phyloP scores from a whole-genome alignment of 2,329 filamentous ascomycete species.

The Exophiala aquamarina region DNA sequence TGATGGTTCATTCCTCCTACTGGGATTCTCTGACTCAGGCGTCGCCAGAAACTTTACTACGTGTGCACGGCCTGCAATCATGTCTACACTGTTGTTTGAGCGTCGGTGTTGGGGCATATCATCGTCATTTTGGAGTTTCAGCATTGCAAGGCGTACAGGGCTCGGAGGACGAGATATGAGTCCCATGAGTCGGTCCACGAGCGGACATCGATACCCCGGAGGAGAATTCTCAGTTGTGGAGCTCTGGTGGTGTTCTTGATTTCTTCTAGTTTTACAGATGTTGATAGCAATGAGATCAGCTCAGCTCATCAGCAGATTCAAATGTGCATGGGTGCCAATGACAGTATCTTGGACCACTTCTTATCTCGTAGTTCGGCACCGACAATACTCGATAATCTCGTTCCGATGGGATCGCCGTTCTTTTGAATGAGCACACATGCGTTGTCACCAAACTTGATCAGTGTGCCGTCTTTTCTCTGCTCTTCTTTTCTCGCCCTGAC shows the following conservation, averaged over 20 bases:
- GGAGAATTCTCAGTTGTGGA: neutral
- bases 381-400: constrained; percentile 85
- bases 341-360: constrained; percentile 98
- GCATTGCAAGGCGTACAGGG: constrained; percentile 12
- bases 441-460: constrained; percentile 95
- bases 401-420: constrained; percentile 90
- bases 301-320: constrained; percentile 7
- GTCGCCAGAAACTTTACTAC: constrained; percentile 76
- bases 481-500: constrained; percentile 88
- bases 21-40: constrained; percentile 12
- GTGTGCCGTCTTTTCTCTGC: constrained; percentile 82
- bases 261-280: neutral
- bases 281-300: neutral
- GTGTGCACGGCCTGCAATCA: constrained; percentile 93
- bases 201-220: neutral
- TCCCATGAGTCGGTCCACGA: neutral
- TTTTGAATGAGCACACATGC: constrained; percentile 98
- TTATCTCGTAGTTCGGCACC: constrained; percentile 84
- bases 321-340: constrained; percentile 82
- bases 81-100: constrained; percentile 59
- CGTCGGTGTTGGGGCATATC: constrained; percentile 9
- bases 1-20: constrained; percentile 7
- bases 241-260: neutral
- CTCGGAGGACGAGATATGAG: neutral
- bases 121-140: neutral